Evolutionary conservation across 2,329 filamentous ascomycete genomes (phyloP), one percentile per base, ranked within the genome.

Genomic region (Colletotrichum orchidophilum): DNA sequence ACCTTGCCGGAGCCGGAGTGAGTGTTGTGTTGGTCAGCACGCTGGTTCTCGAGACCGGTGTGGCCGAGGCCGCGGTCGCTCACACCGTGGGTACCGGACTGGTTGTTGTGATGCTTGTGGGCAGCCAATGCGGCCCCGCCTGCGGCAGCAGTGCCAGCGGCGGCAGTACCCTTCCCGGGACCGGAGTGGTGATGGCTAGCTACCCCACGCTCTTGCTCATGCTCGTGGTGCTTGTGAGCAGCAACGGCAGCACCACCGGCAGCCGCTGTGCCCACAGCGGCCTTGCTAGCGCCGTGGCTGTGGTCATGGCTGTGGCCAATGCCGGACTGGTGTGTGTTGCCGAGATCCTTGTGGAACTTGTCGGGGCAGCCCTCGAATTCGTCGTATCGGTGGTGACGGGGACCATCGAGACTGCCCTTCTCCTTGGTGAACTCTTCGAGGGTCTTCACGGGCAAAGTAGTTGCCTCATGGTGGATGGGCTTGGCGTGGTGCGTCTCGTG

Each of bases 401-500:
- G 83, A 2, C 90, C 88, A 12, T 80, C 79, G 1, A 92, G 79
- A 2, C 81, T 80, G 53, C 89, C 88, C 15, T 62, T 62, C 11
- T 65, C 89, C 88, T 63, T 86, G 79, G 70, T 81, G 78, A 92
- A 94, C 75, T 94, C 91, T 0, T 85, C 82, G 78, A 94, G 85
- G 42, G 84, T 89, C 78, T 93, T 90, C 12, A 87, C 80, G 1
- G 92, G 92, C 0, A 94, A 84, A 3, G 88, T 85, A 0, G 91
- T 90, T 1, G 90, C 87, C 53, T 86, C 84, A 77, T 94, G 92
- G 77, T 93, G 89, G 70, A 92, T 86, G 1, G 91, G 85, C 15
- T 87, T 84, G 61, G 91, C 89, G 75, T 93, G 90, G 77, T 94
- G 92, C 2, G 88, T 87, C 81, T 94, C 92, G 74, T 94, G 92